Evolutionary conservation across 163 green algal species (phyloP).

Genomic region (Scenedesmus sp.): DNA sequence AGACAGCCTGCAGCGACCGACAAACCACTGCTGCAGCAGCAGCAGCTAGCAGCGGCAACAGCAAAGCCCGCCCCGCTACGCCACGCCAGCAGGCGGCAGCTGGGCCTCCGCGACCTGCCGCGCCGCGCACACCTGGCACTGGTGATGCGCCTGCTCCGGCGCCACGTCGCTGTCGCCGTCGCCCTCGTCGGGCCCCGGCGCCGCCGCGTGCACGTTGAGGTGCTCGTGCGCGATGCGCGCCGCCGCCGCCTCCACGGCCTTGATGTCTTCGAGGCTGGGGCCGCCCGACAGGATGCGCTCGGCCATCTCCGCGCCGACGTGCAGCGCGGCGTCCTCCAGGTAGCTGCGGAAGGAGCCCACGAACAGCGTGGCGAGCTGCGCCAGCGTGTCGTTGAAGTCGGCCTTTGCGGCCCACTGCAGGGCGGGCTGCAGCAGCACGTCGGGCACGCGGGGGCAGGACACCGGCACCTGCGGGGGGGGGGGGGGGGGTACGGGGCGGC

Average conservation of each 20-base stretch:
- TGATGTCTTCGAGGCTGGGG: conserved; percentile 25
- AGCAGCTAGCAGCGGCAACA: background rate
- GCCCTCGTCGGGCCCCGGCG: background rate
- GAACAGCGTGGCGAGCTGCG: conserved; percentile 80
- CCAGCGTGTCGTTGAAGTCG: conserved; percentile 77
- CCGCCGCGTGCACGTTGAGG: background rate
- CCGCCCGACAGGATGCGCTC: conserved; percentile 65
- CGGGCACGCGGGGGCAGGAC: conserved; percentile 75
- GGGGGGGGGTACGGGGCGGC: background rate
- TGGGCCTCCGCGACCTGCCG: background rate
- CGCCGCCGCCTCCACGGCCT: background rate
- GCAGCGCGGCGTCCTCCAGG: conserved; percentile 54
- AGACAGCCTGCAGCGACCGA: background rate
- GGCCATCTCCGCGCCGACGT: conserved; percentile 70
- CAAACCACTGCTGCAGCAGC: background rate
- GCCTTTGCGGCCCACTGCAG: conserved; percentile 78
- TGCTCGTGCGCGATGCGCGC: conserved; percentile 1
- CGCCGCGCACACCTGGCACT: conserved; percentile 16
- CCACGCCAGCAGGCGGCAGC: background rate
- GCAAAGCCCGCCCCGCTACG: too few relatives aligned
- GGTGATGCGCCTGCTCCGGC: background rate
- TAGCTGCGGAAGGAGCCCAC: conserved; percentile 69
- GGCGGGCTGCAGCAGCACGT: conserved; percentile 79
- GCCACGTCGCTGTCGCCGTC: conserved; percentile 26
- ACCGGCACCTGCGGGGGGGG: conserved; percentile 67